Base-by-base conservation (phyloP, 441 rosid species). In the Croton laevigatus region DNA sequence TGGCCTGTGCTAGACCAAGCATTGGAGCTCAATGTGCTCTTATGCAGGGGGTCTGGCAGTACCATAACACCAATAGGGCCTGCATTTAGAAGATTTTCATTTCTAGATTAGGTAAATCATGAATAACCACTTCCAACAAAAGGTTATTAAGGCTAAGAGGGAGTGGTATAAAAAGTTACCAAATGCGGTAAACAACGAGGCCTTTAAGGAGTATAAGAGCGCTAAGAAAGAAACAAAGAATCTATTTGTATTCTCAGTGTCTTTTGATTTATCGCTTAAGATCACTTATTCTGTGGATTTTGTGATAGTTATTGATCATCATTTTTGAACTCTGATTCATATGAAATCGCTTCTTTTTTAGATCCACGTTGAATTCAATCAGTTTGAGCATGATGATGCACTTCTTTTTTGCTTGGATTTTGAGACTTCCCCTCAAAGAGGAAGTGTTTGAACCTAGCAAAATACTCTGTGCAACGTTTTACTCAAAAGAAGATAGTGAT, bases 291-390 rank as follows among this genome's bases (percentile, higher is more conserved):
- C n/a, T 48, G 36, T 61, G 13, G 8, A 46, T 51, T 23, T 64
- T 40, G 20, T 53, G 73, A 51, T 44, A 64, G 34, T 42, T 70
- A 55, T 54, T 62, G 17, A 69, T 59, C 86, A 89, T 16, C 23
- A 14, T 57, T 68, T 42, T 44, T 69, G 5, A 27, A 45, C 32
- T 27, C 2, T 1, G 32, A 27, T 27, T 27, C n/a, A 2, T 27
- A 2, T 27, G 1, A 27, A 27, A 27, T 2, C 2, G 32, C 32
- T 27, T 27, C 2, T 1, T 27, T 27, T 27, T 27, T 27, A 27
- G 32, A 27, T 27, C 32, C 32, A n/a, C 32, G 1, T 27, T 27
- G 32, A 27, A 27, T 27, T 27, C 32, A 27, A 27, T 27, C 32
- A 27, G 32, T 27, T 2, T 27, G 32, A 27, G 32, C 32, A 27